phyloP scores from a whole-genome alignment of 1,284 basidiomycete species.

The Sporisorium exsertum region DNA sequence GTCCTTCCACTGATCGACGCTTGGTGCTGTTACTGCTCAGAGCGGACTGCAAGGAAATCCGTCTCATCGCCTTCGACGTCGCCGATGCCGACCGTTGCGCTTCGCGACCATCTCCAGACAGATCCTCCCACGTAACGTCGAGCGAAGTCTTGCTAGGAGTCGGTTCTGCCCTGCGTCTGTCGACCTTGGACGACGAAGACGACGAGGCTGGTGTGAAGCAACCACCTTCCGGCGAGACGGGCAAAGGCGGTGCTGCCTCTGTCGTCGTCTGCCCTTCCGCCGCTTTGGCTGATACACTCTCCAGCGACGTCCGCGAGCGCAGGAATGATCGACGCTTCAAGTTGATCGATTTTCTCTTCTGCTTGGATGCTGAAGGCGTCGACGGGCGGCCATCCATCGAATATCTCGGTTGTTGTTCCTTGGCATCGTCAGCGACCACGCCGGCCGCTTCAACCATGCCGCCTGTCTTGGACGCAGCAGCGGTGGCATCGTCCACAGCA shows the following conservation, averaged over 20 bases:
- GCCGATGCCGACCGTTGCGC: constrained; percentile 1
- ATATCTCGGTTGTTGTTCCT: constrained; percentile 4
- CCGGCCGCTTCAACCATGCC: background rate
- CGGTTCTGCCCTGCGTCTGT: constrained; percentile 9
- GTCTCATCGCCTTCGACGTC: constrained; percentile 3
- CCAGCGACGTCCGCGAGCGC: constrained; percentile 37
- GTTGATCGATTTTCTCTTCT: constrained; percentile 42
- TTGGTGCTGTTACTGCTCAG: constrained; percentile 1
- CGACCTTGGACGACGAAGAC: background rate
- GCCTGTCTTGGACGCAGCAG: background rate
- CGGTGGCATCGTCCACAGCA: constrained; percentile 7
- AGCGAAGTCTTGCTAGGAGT: constrained; percentile 15
- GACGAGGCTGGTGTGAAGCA: background rate
- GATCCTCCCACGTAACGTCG: constrained; percentile 21
- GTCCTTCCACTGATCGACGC: constrained; percentile 13
- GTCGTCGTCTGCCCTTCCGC: background rate
- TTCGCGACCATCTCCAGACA: background rate
- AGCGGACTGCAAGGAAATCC: constrained; percentile 23
- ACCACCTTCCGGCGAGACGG: background rate
- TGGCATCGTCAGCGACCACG: background rate
- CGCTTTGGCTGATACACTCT: constrained; percentile 12
- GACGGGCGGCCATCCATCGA: constrained; percentile 17
- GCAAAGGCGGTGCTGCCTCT: constrained; percentile 23
- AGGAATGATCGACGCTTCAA: constrained; percentile 43
- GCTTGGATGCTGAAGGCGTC: constrained; percentile 16